Percentiles rank a stretch among this genome's conserved stretches.
phyloP scores from a whole-genome alignment of 176 grass and related monocot species.

The Oryza australiensis region DNA sequence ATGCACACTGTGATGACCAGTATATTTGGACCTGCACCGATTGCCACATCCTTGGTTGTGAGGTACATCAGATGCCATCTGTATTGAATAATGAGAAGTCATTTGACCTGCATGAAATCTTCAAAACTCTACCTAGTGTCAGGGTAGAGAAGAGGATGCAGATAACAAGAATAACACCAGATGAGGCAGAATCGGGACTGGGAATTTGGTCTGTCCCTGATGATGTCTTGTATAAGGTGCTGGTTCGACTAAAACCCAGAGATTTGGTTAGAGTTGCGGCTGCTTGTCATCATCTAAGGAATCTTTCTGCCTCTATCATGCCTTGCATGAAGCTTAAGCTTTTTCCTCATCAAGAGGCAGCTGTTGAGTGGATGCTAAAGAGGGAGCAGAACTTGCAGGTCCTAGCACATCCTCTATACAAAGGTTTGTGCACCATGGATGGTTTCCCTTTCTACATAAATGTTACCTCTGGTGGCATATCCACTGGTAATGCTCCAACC shows the following conservation, averaged over 20 bases:
- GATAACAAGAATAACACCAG: conserved; percentile 56
- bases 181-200: conserved; percentile 22
- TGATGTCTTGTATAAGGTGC: conserved; percentile 67
- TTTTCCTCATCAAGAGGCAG: conserved; percentile 92
- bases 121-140: conserved; percentile 77
- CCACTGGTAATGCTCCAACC: conserved; percentile 49
- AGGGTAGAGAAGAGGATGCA: conserved; percentile 53
- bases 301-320: conserved; percentile 72
- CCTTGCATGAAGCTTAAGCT: conserved; percentile 96
- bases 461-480: conserved; percentile 73
- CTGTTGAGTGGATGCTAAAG: conserved; percentile 88
- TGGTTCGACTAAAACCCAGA: conserved; percentile 61
- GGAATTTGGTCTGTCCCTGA: conserved; percentile 85
- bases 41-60: conserved; percentile 72
- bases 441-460: conserved; percentile 80
- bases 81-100: conserved; percentile 44
- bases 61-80: conserved; percentile 55
- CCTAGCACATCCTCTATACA: conserved; percentile 72
- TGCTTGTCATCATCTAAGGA: conserved; percentile 78
- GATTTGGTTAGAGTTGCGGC: conserved; percentile 73
- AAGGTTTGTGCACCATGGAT: conserved; percentile 76
- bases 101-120: conserved; percentile 94
- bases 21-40: conserved; percentile 73
- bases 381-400: conserved; percentile 51
- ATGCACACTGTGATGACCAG: conserved; percentile 44